A percentile compares a stretch with the other conserved stretches of the same genome.
These are phyloP conservation scores for Cyberlindnera maclurae DNA, from an alignment of 805 yeast species.

Conservation along the genomic window DNA sequence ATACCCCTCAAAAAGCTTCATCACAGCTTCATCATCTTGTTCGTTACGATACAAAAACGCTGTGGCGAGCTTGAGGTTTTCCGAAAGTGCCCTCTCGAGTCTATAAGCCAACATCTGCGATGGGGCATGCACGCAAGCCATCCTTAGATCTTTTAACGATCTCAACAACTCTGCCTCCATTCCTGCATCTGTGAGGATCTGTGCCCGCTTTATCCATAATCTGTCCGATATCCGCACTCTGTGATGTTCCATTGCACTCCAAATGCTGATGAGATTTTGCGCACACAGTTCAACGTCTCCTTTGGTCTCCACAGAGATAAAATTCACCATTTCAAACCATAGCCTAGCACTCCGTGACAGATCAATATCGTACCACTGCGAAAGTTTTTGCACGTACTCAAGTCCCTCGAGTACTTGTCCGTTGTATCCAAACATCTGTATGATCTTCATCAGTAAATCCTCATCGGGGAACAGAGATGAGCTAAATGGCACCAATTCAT, in stretches of 20 bases:
- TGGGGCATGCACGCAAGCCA: slow-evolving; percentile 3
- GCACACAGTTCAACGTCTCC: slow-evolving; percentile 3
- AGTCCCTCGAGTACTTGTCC: slow-evolving; percentile 7
- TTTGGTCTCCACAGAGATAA: slow-evolving; percentile 5
- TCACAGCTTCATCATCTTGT: slow-evolving; percentile 5
- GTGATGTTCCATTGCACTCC: slow-evolving; percentile 12
- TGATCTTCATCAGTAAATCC: slow-evolving; percentile 11
- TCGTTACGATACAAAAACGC: slow-evolving; percentile 5
- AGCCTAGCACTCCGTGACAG: slow-evolving; percentile 2
- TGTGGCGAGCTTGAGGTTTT: slow-evolving; percentile 7
- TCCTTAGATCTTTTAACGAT: slow-evolving; percentile 11
- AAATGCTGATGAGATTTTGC: slow-evolving; percentile 8
- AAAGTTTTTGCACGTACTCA: slow-evolving; percentile 10
- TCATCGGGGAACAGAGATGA: slow-evolving; percentile 18
- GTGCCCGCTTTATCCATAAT: slow-evolving; percentile 9
- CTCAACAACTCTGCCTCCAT: slow-evolving; percentile 6
- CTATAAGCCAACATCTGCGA: slow-evolving; percentile 2
- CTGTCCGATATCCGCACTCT: slow-evolving; percentile 7
- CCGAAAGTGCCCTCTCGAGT: slow-evolving; percentile 9
- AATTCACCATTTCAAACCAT: slow-evolving; percentile 14
- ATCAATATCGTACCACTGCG: slow-evolving; percentile 9
- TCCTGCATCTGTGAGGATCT: slow-evolving; percentile 3
- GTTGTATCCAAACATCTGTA: slow-evolving; percentile 15
- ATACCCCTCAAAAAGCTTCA: slow-evolving; percentile 3
- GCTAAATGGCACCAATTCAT: slow-evolving; percentile 2